Evolutionary conservation across 371 early-diverging fungal species (phyloP), one percentile per base, ranked within the genome.

Genomic region (Syncephalis fuscata): DNA sequence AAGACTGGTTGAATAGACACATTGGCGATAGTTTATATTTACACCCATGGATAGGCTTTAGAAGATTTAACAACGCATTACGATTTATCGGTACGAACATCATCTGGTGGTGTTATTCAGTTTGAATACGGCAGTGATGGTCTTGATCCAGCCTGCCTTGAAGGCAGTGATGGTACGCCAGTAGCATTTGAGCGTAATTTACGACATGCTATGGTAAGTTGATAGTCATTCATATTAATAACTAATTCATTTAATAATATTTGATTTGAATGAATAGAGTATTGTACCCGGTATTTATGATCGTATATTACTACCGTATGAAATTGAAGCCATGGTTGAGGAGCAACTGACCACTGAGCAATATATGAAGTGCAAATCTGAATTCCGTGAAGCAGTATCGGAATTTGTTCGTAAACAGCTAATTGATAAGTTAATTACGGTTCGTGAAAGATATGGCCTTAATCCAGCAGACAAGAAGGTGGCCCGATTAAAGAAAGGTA

Each of bases 121-220:
- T 94, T 96, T 71, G 71, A 68, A 36, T 99, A 97, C 64, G 99
- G 99, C 47, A 93, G 92, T 56, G 99, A 99, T 66, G 89, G 90
- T 25, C 73, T 98, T 53, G 99, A 99, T 70, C 98, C 98, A 1
- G 86, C 88, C 53, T 77, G 70, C 8, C 81, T 99, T 48, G 99
- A 99, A 68, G 92, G 88, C 44, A n/a, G n/a, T 32, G 80, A 85
- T 43, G 81, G 84, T 53, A 70, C 76, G 21, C 98, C 95, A 2
- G 96, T 95, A 3, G 78, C 88, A 51, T 92, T 92, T 53, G 61
- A 65, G 15, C 78, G 92, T 49, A 91, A 85, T 58, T 68, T 92
- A 61, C 57, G 70, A 51, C 85, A 87, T 57, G 51, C 66, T 51
- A 54, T 66, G 48, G 66, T 60, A 53, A 32, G 32, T 23, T 47